Evolutionary conservation across 768 basidiomycete species (phyloP).

Genomic region (Trametes punicea): DNA sequence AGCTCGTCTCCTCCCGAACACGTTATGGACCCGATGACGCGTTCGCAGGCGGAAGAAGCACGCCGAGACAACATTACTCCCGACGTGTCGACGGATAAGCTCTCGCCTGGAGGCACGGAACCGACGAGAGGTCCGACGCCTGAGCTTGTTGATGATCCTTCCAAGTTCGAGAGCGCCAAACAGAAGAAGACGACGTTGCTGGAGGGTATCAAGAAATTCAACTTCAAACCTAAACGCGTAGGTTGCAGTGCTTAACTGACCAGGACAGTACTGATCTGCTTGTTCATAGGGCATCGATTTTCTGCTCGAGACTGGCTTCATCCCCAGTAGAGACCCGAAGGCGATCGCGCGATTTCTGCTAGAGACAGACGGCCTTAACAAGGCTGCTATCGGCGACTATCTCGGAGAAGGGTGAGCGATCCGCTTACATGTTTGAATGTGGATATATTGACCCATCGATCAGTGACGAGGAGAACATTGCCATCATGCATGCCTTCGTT

Average conservation of each 20-base stretch:
- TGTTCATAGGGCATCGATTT: slow-evolving; percentile 77
- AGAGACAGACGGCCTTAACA: slow-evolving; percentile 88
- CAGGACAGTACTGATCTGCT: background rate
- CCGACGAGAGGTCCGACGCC: slow-evolving; percentile 67
- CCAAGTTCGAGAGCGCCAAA: slow-evolving; percentile 90
- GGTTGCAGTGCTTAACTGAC: slow-evolving; percentile 23
- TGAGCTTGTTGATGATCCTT: slow-evolving; percentile 85
- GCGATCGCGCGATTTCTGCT: slow-evolving; percentile 86
- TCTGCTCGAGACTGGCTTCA: slow-evolving; percentile 84
- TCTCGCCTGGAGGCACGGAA: slow-evolving; percentile 49
- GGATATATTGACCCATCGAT: slow-evolving; percentile 8
- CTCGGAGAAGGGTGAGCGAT: slow-evolving; percentile 86
- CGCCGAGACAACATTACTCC: slow-evolving; percentile 50
- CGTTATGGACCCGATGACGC: slow-evolving; percentile 43
- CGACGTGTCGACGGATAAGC: slow-evolving; percentile 54
- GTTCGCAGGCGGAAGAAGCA: slow-evolving; percentile 54
- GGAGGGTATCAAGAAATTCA: slow-evolving; percentile 97
- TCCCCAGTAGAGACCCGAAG: slow-evolving; percentile 62
- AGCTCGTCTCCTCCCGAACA: slow-evolving; percentile 34
- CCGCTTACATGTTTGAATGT: background rate
- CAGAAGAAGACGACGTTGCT: slow-evolving; percentile 92
- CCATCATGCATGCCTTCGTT: slow-evolving; percentile 97
- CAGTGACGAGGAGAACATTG: slow-evolving; percentile 87
- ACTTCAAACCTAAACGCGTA: slow-evolving; percentile 97
- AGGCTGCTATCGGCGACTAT: slow-evolving; percentile 97